Conservation (phyloP, 2,329 filamentous ascomycete species). For the Fusarium bactridioides region DNA sequence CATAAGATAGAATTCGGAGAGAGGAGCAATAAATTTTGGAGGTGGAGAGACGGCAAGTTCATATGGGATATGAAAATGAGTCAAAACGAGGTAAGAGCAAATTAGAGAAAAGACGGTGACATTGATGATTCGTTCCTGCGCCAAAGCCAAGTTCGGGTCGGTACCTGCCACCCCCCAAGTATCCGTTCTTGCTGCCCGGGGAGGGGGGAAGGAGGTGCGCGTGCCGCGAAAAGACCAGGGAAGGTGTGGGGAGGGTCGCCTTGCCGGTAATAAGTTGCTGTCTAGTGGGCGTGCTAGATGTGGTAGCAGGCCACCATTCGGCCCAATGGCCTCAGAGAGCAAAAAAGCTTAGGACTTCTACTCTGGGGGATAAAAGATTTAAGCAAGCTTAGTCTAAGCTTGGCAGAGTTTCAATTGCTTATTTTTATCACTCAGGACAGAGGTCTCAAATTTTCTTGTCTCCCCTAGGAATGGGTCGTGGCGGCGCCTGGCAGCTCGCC, state of each 20-base stretch:
- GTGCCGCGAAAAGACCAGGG: constrained; percentile 25
- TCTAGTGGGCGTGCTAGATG: constrained; percentile 4
- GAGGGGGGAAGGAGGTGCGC: constrained; percentile 17
- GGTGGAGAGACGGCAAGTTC: constrained; percentile 17
- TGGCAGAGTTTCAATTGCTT: background rate
- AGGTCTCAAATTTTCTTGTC: background rate
- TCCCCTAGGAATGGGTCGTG: background rate
- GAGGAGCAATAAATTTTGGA: background rate
- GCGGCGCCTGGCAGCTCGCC: constrained; percentile 15
- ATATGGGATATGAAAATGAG: constrained; percentile 25
- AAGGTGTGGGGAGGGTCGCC: constrained; percentile 20
- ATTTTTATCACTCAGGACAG: background rate
- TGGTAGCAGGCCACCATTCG: background rate
- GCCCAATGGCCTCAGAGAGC: background rate
- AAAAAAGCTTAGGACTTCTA: background rate
- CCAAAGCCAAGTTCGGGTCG: constrained; percentile 27
- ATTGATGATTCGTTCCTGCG: constrained; percentile 37
- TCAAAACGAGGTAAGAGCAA: constrained; percentile 30
- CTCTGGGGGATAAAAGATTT: background rate
- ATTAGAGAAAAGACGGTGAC: constrained; percentile 36
- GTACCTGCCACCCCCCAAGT: constrained; percentile 32
- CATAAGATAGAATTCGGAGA: background rate
- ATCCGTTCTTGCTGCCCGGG: constrained; percentile 3
- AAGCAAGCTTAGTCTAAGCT: background rate
- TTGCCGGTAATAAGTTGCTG: constrained; percentile 21